Percentiles rank a stretch among this genome's conserved stretches.
Evolutionary conservation across 1,139 yeast genomes (phyloP).

Genomic region (Candida glucosophila): DNA sequence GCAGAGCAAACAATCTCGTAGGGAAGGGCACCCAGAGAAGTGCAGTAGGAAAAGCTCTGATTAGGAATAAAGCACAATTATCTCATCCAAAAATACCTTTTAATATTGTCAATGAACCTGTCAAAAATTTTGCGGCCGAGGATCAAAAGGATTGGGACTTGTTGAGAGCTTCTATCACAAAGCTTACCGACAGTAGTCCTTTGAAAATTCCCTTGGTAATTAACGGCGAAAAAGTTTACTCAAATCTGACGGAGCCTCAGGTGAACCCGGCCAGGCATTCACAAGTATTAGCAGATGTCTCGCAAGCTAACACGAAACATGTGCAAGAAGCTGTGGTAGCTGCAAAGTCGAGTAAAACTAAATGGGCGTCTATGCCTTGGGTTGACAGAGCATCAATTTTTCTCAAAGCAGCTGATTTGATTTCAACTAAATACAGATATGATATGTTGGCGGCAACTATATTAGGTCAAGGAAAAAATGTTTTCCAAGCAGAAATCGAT

Average conservation of each 20-base stretch:
- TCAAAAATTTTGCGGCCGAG: slow-evolving; percentile 45
- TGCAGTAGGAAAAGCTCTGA: too few relatives aligned
- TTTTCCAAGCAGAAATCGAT: slow-evolving; percentile 98
- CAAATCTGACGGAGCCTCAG: slow-evolving; percentile 34
- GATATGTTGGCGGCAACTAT: slow-evolving; percentile 96
- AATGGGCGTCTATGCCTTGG: slow-evolving; percentile 78
- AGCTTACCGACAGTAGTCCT: slow-evolving; percentile 49
- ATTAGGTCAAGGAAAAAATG: slow-evolving; percentile 96
- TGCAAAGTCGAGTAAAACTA: slow-evolving; percentile 60
- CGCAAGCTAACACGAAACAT: slow-evolving; percentile 62
- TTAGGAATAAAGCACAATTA: slow-evolving; percentile 34
- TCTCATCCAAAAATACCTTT: slow-evolving; percentile 46
- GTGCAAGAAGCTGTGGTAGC: slow-evolving; percentile 67
- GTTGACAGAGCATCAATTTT: slow-evolving; percentile 89
- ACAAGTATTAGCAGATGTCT: slow-evolving; percentile 67
- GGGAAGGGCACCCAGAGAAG: too few relatives aligned
- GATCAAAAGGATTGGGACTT: slow-evolving; percentile 73
- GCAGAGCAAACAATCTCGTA: too few relatives aligned
- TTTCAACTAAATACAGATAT: slow-evolving; percentile 84
- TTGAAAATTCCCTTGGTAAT: slow-evolving; percentile 78
- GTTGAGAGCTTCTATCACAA: slow-evolving; percentile 63
- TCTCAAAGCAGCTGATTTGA: slow-evolving; percentile 88
- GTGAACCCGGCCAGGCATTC: slow-evolving; percentile 71
- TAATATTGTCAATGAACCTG: slow-evolving; percentile 52
- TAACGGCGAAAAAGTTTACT: slow-evolving; percentile 59